Evolutionary conservation across 306 rosid species (phyloP).

Genomic region (Luffa acutangula): DNA sequence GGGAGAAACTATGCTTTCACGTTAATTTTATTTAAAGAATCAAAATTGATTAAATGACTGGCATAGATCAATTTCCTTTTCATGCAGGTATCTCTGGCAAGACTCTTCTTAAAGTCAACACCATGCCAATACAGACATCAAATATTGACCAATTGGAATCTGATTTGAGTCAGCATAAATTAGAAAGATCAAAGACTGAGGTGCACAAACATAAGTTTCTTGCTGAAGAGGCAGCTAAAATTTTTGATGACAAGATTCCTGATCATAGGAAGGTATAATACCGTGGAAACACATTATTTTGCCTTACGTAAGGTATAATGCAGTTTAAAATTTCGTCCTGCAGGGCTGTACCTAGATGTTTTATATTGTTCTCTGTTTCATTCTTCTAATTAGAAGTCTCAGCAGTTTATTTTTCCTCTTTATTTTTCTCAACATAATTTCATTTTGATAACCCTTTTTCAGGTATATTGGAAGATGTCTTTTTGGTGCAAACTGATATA

Average conservation of each 20-base stretch:
- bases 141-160: conserved; percentile 29
- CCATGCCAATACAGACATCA: conserved; percentile 40
- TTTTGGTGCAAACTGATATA: neutral
- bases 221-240: conserved; percentile 78
- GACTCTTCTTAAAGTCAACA: conserved; percentile 39
- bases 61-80: neutral
- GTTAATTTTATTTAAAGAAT: neutral
- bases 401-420: neutral
- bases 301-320: neutral
- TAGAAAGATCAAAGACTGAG: conserved; percentile 81
- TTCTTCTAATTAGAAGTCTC: neutral
- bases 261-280: conserved; percentile 53
- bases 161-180: conserved; percentile 30
- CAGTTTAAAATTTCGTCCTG: neutral
- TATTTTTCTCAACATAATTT: neutral
- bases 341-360: neutral
- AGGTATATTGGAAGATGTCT: neutral
- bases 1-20: neutral
- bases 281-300: neutral
- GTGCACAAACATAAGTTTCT: conserved; percentile 27
- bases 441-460: neutral
- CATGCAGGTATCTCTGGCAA: conserved; percentile 39
- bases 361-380: neutral
- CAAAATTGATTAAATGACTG: neutral
- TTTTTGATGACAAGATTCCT: conserved; percentile 55